phyloP scores from a whole-genome alignment of 176 grass and related monocot species.

The Rhynchospora pubera region DNA sequence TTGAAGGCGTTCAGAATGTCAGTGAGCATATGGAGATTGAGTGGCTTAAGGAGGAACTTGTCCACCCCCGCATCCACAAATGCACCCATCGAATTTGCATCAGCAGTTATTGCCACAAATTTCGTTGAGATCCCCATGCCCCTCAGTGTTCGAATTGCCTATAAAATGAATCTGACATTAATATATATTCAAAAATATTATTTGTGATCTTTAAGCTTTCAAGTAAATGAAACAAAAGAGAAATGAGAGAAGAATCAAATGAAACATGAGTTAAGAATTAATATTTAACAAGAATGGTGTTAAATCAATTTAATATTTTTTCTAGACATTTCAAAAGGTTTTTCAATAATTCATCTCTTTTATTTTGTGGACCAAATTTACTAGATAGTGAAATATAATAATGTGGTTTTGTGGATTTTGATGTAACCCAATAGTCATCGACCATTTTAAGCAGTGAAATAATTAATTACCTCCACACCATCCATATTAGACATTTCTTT shows the following conservation, averaged over 20 bases:
- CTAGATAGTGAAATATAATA: background rate
- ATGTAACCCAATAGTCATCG: background rate
- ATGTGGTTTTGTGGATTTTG: too few relatives aligned
- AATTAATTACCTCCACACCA: background rate
- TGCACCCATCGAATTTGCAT: background rate
- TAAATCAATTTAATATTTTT: background rate
- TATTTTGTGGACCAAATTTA: background rate
- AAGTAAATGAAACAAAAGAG: background rate
- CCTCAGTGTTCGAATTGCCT: background rate
- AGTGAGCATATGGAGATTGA: background rate
- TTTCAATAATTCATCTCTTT: background rate
- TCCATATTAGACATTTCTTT: constrained; percentile 12
- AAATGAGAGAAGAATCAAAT: background rate
- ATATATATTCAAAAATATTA: background rate
- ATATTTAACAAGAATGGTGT: background rate
- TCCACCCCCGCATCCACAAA: background rate
- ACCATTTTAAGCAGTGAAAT: background rate
- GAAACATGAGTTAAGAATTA: background rate
- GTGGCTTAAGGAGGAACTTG: background rate
- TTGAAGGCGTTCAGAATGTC: background rate
- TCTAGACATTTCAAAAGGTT: background rate
- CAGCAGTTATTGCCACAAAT: background rate
- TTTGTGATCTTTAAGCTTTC: background rate
- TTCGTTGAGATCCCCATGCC: background rate
- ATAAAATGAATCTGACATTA: background rate